Evolutionary conservation across 202 grass and related monocot species (phyloP).

Genomic region (Cymbopogon flexuosus): DNA sequence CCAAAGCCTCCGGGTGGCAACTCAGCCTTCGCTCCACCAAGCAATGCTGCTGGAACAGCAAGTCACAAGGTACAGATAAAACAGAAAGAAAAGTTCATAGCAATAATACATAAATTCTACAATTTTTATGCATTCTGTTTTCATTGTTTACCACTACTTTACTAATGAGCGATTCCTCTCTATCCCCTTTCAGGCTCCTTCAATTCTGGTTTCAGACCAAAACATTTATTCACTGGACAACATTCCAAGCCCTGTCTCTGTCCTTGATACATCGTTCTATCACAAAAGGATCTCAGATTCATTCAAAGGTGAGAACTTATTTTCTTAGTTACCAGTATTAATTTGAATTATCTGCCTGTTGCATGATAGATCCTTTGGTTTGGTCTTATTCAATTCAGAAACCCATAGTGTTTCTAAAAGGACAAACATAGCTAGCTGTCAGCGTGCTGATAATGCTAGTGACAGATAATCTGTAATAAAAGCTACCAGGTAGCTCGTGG

Average conservation of each 20-base stretch:
- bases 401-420: constrained; percentile 48
- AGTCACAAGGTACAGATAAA: constrained; percentile 50
- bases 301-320: constrained; percentile 62
- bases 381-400: constrained; percentile 43
- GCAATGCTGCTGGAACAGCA: constrained; percentile 14
- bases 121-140: not conserved
- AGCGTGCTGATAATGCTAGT: constrained; percentile 42
- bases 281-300: constrained; percentile 63
- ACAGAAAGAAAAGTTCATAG: not conserved
- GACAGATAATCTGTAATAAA: constrained; percentile 75
- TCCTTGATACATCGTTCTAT: constrained; percentile 78
- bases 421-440: constrained; percentile 73
- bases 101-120: not conserved
- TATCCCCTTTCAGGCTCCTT: constrained; percentile 35
- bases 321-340: constrained; percentile 26
- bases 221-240: constrained; percentile 48
- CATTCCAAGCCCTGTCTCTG: constrained; percentile 61
- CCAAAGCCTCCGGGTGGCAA: constrained; percentile 20
- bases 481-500: constrained; percentile 47
- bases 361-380: constrained; percentile 29
- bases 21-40: constrained; percentile 38
- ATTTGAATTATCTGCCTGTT: constrained; percentile 8
- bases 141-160: constrained; percentile 10
- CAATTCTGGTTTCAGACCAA: constrained; percentile 30
- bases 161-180: not conserved